Evolutionary conservation across 192 early-diverging fungal genomes (phyloP).

Genomic region (Linnemannia zychae): DNA sequence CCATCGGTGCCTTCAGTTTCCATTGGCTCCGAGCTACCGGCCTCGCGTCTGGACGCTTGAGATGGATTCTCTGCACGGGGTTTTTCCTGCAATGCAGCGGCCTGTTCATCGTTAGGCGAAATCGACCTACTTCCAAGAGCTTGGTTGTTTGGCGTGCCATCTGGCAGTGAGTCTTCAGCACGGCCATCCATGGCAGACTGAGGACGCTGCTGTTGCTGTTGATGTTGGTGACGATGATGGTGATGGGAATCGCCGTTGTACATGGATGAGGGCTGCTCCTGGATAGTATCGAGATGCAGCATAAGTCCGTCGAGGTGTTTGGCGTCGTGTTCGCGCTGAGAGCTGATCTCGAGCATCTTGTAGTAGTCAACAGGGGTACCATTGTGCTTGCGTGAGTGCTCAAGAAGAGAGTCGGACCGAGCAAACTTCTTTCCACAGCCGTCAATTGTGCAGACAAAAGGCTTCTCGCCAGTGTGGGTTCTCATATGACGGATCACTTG

Average conservation of each 20-base stretch:
- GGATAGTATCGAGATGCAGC: constrained; percentile 29
- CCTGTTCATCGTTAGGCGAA: not conserved
- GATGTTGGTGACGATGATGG: not conserved
- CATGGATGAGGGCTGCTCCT: constrained; percentile 12
- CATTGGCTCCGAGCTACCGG: not conserved
- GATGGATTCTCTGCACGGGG: not conserved
- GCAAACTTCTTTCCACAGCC: constrained; percentile 71
- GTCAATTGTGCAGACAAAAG: constrained; percentile 39
- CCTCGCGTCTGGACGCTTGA: not conserved
- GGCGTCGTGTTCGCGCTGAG: constrained; percentile 20
- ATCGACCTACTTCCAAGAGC: not conserved
- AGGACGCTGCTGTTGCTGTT: not conserved
- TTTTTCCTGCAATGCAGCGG: not conserved
- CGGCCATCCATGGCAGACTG: not conserved
- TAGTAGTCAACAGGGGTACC: constrained; percentile 17
- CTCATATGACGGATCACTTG: constrained; percentile 71
- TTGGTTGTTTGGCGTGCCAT: not conserved
- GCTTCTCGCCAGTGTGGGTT: constrained; percentile 61
- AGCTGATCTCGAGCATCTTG: constrained; percentile 20
- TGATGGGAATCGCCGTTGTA: not conserved
- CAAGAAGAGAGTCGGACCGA: constrained; percentile 74
- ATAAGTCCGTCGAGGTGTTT: constrained; percentile 20
- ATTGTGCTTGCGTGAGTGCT: constrained; percentile 67
- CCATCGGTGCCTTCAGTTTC: not conserved
- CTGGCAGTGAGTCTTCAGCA: not conserved